Conservation (phyloP, 2,329 filamentous ascomycete species). For the Eurotiales sp. region DNA sequence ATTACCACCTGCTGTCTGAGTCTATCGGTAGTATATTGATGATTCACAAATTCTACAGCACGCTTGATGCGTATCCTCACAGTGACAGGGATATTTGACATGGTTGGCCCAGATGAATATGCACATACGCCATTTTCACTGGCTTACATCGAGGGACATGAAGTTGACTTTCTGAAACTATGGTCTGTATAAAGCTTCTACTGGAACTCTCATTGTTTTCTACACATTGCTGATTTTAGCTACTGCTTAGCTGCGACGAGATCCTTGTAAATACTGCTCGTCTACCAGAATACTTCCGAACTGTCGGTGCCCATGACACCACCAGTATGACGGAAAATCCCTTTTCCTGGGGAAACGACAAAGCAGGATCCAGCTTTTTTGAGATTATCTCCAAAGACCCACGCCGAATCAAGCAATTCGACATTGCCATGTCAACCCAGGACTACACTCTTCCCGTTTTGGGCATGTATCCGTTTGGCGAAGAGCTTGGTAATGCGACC, state of each 20-base stretch:
- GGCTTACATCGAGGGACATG: constrained; percentile 24
- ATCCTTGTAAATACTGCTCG: constrained; percentile 10
- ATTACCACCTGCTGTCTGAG: neutral
- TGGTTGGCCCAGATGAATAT: constrained; percentile 24
- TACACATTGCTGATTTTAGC: no score
- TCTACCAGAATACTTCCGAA: constrained; percentile 24
- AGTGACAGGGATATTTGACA: constrained; percentile 26
- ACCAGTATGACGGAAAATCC: constrained; percentile 23
- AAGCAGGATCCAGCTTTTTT: constrained; percentile 26
- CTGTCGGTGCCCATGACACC: constrained; percentile 26
- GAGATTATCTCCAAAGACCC: constrained; percentile 27
- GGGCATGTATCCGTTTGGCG: constrained; percentile 19
- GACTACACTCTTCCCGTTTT: constrained; percentile 20
- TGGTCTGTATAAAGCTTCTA: constrained; percentile 16
- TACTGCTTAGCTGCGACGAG: constrained; percentile 15
- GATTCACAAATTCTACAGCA: constrained; percentile 13
- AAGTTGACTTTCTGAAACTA: constrained; percentile 26
- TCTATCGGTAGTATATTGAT: neutral
- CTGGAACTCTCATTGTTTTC: no score
- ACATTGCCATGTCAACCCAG: constrained; percentile 23
- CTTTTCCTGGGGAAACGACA: constrained; percentile 27
- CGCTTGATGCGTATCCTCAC: constrained; percentile 27
- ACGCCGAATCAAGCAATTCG: constrained; percentile 20
- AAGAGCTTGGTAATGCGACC: constrained; percentile 14
- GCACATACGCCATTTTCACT: constrained; percentile 26